Percentiles rank a stretch among this genome's conserved stretches.
Evolutionary conservation across 345 rosid species (phyloP).

Genomic region (Combretum micranthum): DNA sequence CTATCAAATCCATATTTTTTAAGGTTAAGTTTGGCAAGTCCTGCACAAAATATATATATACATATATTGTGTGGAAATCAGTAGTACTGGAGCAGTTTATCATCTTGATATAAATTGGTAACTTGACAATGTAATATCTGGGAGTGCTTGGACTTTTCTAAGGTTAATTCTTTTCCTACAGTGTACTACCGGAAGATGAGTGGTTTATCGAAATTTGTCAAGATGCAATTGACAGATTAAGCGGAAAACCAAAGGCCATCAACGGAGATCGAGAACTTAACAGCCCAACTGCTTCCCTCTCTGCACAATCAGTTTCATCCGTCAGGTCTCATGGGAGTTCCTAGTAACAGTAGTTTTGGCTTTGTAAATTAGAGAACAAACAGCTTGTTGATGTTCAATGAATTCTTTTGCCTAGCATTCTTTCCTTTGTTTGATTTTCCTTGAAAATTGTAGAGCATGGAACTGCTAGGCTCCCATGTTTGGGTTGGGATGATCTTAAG

Average conservation of each 20-base stretch:
- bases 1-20: too few relatives aligned
- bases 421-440: background rate
- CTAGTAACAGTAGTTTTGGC: conserved; percentile 18
- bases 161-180: conserved; percentile 17
- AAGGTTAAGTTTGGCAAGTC: too few relatives aligned
- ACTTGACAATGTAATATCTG: background rate
- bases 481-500: conserved; percentile 12
- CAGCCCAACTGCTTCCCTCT: conserved; percentile 97
- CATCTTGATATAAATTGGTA: too few relatives aligned
- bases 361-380: conserved; percentile 31
- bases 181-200: conserved; percentile 81
- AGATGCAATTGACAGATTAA: conserved; percentile 77
- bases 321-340: conserved; percentile 86
- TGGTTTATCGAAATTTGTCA: conserved; percentile 84
- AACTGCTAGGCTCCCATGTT: conserved; percentile 1
- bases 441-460: conserved; percentile 2
- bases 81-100: too few relatives aligned
- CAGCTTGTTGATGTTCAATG: conserved; percentile 7
- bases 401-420: conserved; percentile 11
- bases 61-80: too few relatives aligned
- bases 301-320: conserved; percentile 94
- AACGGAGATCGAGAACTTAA: conserved; percentile 67
- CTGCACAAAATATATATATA: too few relatives aligned
- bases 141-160: background rate
- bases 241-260: conserved; percentile 72